Conservation (phyloP, 1,139 yeast species). For the Yamadazyma trypodendri region DNA sequence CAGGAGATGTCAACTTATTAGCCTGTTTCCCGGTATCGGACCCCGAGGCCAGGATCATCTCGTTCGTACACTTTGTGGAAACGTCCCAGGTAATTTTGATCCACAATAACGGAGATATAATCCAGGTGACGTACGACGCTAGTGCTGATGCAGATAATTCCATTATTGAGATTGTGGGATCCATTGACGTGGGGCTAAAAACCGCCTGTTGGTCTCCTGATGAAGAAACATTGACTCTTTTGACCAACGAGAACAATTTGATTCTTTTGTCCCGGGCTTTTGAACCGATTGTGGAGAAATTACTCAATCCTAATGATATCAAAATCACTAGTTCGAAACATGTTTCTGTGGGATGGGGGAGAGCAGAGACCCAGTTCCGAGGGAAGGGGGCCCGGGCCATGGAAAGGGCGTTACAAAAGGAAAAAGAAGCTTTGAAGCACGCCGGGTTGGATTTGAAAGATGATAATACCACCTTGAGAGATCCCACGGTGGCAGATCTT, state of each 20-base stretch:
- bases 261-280: constrained; percentile 71
- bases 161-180: constrained; percentile 73
- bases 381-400: constrained; percentile 89
- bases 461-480: constrained; percentile 62
- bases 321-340: constrained; percentile 65
- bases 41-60: constrained; percentile 28
- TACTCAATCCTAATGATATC: constrained; percentile 61
- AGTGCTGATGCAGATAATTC: constrained; percentile 53
- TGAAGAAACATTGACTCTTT: constrained; percentile 76
- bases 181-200: constrained; percentile 71
- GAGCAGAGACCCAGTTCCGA: constrained; percentile 92
- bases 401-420: constrained; percentile 75
- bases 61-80: constrained; percentile 68
- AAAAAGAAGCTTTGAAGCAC: constrained; percentile 55
- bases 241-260: constrained; percentile 62
- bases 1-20: constrained; percentile 51
- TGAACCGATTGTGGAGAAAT: constrained; percentile 74
- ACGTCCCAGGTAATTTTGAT: constrained; percentile 59
- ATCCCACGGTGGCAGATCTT: constrained; percentile 84
- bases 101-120: constrained; percentile 66
- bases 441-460: constrained; percentile 64
- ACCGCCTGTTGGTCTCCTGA: constrained; percentile 91
- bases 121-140: constrained; percentile 61
- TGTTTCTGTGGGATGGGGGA: constrained; percentile 99
- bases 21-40: constrained; percentile 52